These are phyloP conservation scores for Ogataea wickerhamii DNA, from an alignment of 805 yeast genomes.

Conservation along the genomic window DNA sequence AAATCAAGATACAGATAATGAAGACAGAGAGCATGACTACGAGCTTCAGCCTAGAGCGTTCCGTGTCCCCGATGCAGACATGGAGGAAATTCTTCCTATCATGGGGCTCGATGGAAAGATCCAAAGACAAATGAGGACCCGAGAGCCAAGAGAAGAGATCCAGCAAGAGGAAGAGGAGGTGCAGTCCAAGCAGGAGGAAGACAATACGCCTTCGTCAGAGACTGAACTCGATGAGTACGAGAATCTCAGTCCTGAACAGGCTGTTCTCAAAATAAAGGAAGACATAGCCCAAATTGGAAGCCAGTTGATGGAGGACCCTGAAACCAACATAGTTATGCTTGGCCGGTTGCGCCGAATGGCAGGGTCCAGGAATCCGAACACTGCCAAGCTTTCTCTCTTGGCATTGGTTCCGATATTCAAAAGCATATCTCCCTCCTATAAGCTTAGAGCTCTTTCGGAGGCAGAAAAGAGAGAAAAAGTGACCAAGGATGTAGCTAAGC, in stretches of 20 bases:
- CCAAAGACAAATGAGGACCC: slow-evolving; percentile 30
- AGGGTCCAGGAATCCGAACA: slow-evolving; percentile 59
- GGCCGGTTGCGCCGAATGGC: slow-evolving; percentile 70
- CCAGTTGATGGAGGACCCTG: slow-evolving; percentile 80
- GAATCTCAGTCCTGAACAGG: slow-evolving; percentile 48
- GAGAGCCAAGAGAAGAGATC: slow-evolving; percentile 12
- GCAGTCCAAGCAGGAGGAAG: slow-evolving; percentile 11
- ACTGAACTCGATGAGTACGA: slow-evolving; percentile 40
- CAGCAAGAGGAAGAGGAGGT: slow-evolving; percentile 14
- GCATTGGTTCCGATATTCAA: slow-evolving; percentile 84
- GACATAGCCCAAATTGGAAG: slow-evolving; percentile 81
- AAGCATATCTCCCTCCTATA: slow-evolving; percentile 81
- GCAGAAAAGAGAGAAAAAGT: slow-evolving; percentile 79
- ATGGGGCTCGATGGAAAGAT: slow-evolving; percentile 67
- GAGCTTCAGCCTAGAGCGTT: slow-evolving; percentile 67
- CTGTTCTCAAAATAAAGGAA: slow-evolving; percentile 63
- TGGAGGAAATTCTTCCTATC: slow-evolving; percentile 75
- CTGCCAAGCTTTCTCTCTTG: slow-evolving; percentile 66
- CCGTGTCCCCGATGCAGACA: slow-evolving; percentile 38
- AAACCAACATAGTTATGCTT: slow-evolving; percentile 66
- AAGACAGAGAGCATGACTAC: slow-evolving; percentile 70
- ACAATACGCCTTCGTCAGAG: slow-evolving; percentile 15
- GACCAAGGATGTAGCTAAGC: slow-evolving; percentile 71
- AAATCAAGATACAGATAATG: slow-evolving; percentile 17
- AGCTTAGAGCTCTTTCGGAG: slow-evolving; percentile 79